A percentile compares a stretch with the other conserved stretches of the same genome.
Evolutionary conservation across 2,329 filamentous ascomycete species (phyloP).

Genomic region (Colletotrichum trifolii): DNA sequence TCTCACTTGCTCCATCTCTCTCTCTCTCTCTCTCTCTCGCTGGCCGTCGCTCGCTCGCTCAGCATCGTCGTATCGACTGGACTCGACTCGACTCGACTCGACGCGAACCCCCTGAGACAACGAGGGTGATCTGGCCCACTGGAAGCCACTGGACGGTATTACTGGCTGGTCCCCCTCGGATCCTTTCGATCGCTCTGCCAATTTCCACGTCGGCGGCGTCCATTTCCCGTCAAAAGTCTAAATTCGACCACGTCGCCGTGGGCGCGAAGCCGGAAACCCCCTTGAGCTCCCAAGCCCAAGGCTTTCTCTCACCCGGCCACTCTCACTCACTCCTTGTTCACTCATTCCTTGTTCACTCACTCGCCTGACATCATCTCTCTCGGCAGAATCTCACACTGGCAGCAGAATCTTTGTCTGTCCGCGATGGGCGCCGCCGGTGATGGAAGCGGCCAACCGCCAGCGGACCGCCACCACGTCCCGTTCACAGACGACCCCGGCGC

Average conservation of each 20-base stretch:
- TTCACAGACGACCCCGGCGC: constrained; percentile 28
- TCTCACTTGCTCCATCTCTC: not conserved
- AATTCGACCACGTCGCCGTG: constrained; percentile 17
- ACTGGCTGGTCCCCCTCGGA: constrained; percentile 16
- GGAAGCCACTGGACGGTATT: constrained; percentile 1
- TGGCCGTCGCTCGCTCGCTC: too few species aligned
- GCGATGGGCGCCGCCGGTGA: constrained; percentile 26
- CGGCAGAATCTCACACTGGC: too few species aligned
- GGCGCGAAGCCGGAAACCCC: not conserved
- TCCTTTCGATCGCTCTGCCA: constrained; percentile 24
- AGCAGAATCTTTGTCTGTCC: not conserved
- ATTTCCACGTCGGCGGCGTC: constrained; percentile 30
- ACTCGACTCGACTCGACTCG: too few species aligned
- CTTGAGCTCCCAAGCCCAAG: constrained; percentile 7
- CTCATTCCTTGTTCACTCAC: too few species aligned
- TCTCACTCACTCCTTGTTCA: too few species aligned
- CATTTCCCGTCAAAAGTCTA: constrained; percentile 11
- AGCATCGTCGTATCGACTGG: too few species aligned
- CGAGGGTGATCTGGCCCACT: not conserved
- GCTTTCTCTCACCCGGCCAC: not conserved
- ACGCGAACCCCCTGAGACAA: not conserved
- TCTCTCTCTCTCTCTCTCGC: not conserved
- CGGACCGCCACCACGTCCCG: constrained; percentile 9
- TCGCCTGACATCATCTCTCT: too few species aligned
- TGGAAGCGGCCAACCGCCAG: constrained; percentile 2